phyloP scores from a whole-genome alignment of 1,284 basidiomycete species.

The Ustilago xerochloae region DNA sequence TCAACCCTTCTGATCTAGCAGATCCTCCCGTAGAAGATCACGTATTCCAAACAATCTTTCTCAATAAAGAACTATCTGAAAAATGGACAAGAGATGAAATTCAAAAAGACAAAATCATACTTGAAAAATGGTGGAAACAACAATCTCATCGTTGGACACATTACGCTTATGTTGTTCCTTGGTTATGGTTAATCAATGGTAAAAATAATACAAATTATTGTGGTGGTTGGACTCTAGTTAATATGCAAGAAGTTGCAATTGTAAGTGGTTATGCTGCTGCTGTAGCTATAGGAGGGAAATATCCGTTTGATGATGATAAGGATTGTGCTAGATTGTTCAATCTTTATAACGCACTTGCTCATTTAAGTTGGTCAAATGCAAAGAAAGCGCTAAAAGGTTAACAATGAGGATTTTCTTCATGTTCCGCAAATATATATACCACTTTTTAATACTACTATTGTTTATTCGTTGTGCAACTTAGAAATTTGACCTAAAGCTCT shows the following conservation, averaged over 20 bases:
- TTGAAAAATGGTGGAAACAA: conserved; percentile 76
- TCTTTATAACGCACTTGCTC: conserved; percentile 71
- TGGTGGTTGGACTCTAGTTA: conserved; percentile 70
- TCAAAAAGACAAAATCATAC: conserved; percentile 71
- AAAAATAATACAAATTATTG: conserved; percentile 70
- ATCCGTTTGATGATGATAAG: conserved; percentile 69
- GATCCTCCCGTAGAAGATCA: conserved; percentile 70
- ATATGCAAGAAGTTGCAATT: conserved; percentile 75
- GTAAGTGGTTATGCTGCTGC: conserved; percentile 75
- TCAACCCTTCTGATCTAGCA: conserved; percentile 23
- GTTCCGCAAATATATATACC: not conserved
- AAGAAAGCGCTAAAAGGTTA: conserved; percentile 43
- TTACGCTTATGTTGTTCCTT: conserved; percentile 73
- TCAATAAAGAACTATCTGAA: conserved; percentile 72
- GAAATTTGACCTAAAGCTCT: not conserved
- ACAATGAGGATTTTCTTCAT: not conserved
- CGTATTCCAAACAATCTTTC: conserved; percentile 77
- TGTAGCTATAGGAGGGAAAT: conserved; percentile 73
- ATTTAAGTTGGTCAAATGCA: conserved; percentile 64
- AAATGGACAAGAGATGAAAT: conserved; percentile 74
- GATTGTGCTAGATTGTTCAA: conserved; percentile 71
- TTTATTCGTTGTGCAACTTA: not conserved
- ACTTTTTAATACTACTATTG: too few relatives aligned
- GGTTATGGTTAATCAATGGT: conserved; percentile 75
- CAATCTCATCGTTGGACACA: conserved; percentile 75